Evolutionary conservation across 208 protist species (phyloP), one percentile per base, ranked within the genome.

Genomic region (Crithidia thermophila): DNA sequence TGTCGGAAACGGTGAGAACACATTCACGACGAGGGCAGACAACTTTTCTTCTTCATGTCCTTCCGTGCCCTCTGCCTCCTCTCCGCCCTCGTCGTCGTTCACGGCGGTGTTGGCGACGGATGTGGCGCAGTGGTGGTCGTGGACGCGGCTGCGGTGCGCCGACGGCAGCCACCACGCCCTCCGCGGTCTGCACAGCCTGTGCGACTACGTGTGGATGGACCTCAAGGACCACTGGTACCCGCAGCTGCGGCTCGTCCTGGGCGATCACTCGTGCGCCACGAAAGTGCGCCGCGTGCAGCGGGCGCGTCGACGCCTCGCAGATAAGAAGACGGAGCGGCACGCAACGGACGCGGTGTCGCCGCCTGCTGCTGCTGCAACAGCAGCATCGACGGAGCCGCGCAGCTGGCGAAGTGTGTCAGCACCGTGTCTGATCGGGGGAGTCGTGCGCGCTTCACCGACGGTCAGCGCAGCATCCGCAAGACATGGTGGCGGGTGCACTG

Each of bases 201-300:
- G 67, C 50, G 37, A 27, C 25, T 73, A 66, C 36, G 49, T 73
- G 13, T 73, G 67, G 67, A 42, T 45, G 21, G 72, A 78, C 28
- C 27, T 78, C 23, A 61, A 60, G 46, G 4, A 73, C 5, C 72
- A 78, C 50, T 78, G 72, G 72, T 78, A 78, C 55, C 72, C 72
- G 14, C 72, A 78, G 59, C 58, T 78, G 52, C 64, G 61, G 3
- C 52, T 78, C 20, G 72, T 78, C 25, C 58, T 78, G 40, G 72
- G 72, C 4, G 67, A 73, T 45, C 67, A 60, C 58, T 73, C 67
- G 1, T 66, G 47, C 14, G 67, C 30, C 6, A 27, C 28, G 13
- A 34, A 73, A 33, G 8, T 27, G 16, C 39, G 21, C 23, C 52
- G 40, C 21, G 18, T 11, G 4, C 36, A 25, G 13, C 52, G 23